Evolutionary conservation across 306 rosid species (phyloP), one percentile per base, ranked within the genome.

Genomic region (Lupinus albus): DNA sequence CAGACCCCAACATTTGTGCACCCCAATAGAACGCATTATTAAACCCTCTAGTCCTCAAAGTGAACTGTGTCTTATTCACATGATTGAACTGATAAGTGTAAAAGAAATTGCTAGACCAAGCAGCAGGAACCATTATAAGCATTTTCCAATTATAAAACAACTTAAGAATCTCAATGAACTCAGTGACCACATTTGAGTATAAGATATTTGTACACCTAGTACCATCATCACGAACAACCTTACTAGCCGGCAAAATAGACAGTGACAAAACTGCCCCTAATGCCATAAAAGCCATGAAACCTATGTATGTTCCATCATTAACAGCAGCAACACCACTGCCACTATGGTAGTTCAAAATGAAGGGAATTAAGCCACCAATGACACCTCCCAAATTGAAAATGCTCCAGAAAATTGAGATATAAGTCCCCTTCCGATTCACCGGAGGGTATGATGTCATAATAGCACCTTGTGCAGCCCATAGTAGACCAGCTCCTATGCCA

Each of bases 401-500:
- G 20, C 96, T 86, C 99, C 99, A 90, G 55, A 93, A 93, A 8
- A 93, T 38, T 1, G 99, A 69, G 17, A 93, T 90, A 36, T 93
- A 93, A 10, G 94, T 82, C 11, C 99, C 99, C 45, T 90, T 93
- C 0, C 97, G 90, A 3, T 78, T 70, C 1, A 78, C 66, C 0
- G 99, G 97, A 0, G 99, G 99, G 52, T 93, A 90, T 0, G 99
- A 93, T 0, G 99, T 93, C 97, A 93, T 90, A 71, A 93, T 93
- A 21, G 97, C 96, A 0, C 99, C 99, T 44, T 93, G 84, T 0
- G 85, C 83, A 0, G 96, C 92, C 99, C 99, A 93, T 0, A 93
- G 76, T 3, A 93, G 89, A 0, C 99, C 99, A 0, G 99, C 97
- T 0, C 99, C 99, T 0, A 85, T 35, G 0, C 99, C 99, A 0